Percentiles rank a stretch among this genome's conserved stretches.
Conservation (phyloP, 1,284 basidiomycete genomes). For the Pisolithus thermaeus region DNA sequence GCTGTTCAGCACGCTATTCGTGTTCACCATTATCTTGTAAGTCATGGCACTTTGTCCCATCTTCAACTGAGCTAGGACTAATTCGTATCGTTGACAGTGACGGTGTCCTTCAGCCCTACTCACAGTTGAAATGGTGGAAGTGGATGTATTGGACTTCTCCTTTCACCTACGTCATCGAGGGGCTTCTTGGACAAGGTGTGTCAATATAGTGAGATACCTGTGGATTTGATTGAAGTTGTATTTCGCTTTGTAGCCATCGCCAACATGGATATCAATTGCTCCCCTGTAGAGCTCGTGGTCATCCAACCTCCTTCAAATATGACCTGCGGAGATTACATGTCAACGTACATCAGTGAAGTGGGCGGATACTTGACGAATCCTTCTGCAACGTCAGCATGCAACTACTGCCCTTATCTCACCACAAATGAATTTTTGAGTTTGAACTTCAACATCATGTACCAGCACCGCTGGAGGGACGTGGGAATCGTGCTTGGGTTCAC, state of each 20-base stretch:
- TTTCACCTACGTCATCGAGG: constrained; percentile 61
- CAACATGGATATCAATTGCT: constrained; percentile 50
- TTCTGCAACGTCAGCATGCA: constrained; percentile 44
- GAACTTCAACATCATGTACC: constrained; percentile 43
- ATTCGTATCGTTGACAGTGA: constrained; percentile 28
- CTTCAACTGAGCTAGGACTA: background rate
- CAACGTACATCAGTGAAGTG: constrained; percentile 42
- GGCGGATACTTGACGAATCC: constrained; percentile 68
- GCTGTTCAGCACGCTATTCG: constrained; percentile 54
- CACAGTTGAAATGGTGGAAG: constrained; percentile 63
- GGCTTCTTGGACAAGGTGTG: constrained; percentile 34
- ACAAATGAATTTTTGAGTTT: constrained; percentile 38
- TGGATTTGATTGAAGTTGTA: background rate
- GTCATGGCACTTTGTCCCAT: constrained; percentile 18
- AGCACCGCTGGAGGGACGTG: constrained; percentile 43
- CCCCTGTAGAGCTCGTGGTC: constrained; percentile 44
- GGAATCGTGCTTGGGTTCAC: constrained; percentile 38
- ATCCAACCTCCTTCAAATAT: constrained; percentile 54
- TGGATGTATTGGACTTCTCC: constrained; percentile 75
- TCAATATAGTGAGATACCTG: background rate
- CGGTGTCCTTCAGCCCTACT: constrained; percentile 53
- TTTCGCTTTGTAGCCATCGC: constrained; percentile 31
- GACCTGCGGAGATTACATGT: constrained; percentile 55
- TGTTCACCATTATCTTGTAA: constrained; percentile 57
- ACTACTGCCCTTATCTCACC: constrained; percentile 46